Evolutionary conservation across 2,329 filamentous ascomycete species (phyloP).

Genomic region (Microascus cirrosus): DNA sequence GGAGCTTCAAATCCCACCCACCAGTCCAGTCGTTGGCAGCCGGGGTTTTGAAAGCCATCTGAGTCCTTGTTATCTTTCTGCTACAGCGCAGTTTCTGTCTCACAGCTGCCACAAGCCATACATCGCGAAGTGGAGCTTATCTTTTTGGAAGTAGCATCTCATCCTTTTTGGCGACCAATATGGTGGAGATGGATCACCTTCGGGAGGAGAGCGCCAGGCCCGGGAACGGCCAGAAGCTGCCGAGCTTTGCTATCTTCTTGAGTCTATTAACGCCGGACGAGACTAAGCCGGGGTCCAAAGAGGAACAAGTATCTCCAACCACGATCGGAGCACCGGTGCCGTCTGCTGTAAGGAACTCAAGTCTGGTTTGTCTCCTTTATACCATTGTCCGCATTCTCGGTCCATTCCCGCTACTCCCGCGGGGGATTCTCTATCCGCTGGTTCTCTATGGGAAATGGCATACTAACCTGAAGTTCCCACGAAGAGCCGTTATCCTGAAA

Average conservation of each 20-base stretch:
- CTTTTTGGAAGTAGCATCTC: not conserved
- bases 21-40: not conserved
- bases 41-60: no score
- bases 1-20: not conserved
- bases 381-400: no score
- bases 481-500: not conserved
- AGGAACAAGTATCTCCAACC: not conserved
- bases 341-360: not conserved
- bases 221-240: not conserved
- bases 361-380: no score
- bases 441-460: not conserved
- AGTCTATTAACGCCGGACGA: not conserved
- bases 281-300: not conserved
- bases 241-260: not conserved
- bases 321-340: not conserved
- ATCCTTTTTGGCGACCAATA: not conserved
- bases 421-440: not conserved
- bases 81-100: no score
- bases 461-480: not conserved
- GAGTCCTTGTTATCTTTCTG: no score
- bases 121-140: no score
- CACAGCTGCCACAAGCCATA: no score
- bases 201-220: not conserved
- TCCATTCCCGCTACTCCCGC: no score
- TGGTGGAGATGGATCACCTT: not conserved